A percentile compares a stretch with the other conserved stretches of the same genome.
These are phyloP conservation scores for Calonectria fujianensis DNA, from an alignment of 2,329 filamentous ascomycete species.

Conservation along the genomic window DNA sequence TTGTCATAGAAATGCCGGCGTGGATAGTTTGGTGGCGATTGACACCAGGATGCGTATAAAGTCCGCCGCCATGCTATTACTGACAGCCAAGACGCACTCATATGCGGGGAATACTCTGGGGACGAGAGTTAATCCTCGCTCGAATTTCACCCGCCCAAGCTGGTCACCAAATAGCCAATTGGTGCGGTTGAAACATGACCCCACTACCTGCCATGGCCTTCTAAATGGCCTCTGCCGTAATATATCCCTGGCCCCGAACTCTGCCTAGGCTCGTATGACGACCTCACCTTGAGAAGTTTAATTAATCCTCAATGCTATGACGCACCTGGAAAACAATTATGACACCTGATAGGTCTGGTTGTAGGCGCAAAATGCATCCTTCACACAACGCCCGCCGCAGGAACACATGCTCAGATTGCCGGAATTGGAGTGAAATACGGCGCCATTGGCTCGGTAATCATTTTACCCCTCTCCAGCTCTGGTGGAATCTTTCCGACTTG, in stretches of 20 bases:
- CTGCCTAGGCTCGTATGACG: not conserved
- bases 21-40: not conserved
- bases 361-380: not conserved
- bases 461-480: not conserved
- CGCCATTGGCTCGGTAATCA: constrained; percentile 5
- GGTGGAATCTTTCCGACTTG: constrained; percentile 2
- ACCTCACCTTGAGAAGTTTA: not conserved
- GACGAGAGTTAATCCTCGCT: not conserved
- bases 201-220: constrained; percentile 11
- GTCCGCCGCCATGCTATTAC: not conserved
- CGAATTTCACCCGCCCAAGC: constrained; percentile 4
- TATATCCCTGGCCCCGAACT: constrained; percentile 1
- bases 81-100: not conserved
- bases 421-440: not conserved
- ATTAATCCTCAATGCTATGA: not conserved
- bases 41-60: not conserved
- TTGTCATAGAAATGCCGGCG: not conserved
- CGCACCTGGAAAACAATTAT: not conserved
- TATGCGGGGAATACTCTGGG: not conserved
- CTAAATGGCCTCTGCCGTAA: constrained; percentile 4
- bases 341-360: not conserved
- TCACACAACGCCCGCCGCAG: constrained; percentile 8
- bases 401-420: constrained; percentile 11
- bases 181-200: constrained; percentile 33
- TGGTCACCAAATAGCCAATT: constrained; percentile 27